Base-by-base conservation (phyloP, 176 grass and related monocot species). In the Saccharum spontaneum region DNA sequence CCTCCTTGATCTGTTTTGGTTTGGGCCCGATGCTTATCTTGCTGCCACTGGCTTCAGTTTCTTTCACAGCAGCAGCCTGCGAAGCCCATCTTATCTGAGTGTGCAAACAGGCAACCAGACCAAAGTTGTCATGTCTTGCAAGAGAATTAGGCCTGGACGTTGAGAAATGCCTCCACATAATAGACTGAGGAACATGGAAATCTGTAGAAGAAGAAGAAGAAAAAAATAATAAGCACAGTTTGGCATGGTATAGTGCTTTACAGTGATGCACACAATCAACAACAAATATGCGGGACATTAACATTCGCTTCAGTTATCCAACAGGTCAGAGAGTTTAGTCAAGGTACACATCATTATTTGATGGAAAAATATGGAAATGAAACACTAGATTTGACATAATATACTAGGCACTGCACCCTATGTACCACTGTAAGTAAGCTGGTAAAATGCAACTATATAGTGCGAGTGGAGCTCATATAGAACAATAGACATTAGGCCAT, bases 1-100 rank as follows among this genome's bases (percentile, higher is more conserved):
- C 92, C 71, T 92, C 89, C 77, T 90, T 85, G 31, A 76, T 69
- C 87, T 86, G 82, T 75, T 88, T 93, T 31, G 83, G 59, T 82
- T 90, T 89, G 69, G 93, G 96, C 6, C 93, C 97, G 15, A 99
- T 96, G 86, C 91, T 92, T 60, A 99, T 94, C 88, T 96, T 99
- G 86, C 76, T 86, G 15, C 77, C 76, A 49, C 63, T 79, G 38
- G 75, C 68, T 77, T 91, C 89, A 71, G 84, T 90, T 89, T 85
- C 87, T 80, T 90, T 95, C 18, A 79, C 72, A 60, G 76, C 79
- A 66, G 93, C 61, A 46, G 87, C 82, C 61, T 92, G 87, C 43
- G 92, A 91, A 83, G 73, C 82, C 78, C 87, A 94, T 83, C 92
- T 89, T 80, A 76, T 72, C 14, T 94, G 92, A 71, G 34, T 11